Evolutionary conservation across 352 stramenopile species (phyloP).

Genomic region (Phytophthora sp.): DNA sequence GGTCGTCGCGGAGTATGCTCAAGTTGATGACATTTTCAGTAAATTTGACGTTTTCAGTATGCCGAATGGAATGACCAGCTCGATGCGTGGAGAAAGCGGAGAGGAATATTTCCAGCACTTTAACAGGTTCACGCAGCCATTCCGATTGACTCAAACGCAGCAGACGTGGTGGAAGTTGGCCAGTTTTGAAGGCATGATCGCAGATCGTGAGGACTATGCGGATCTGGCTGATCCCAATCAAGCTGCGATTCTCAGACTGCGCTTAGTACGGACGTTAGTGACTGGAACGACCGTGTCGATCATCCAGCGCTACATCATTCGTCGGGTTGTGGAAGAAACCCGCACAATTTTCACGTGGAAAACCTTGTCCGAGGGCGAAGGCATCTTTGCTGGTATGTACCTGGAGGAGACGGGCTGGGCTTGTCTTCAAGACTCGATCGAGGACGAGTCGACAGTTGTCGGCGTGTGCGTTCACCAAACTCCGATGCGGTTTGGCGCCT

Average conservation of each 20-base stretch:
- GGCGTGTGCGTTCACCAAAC: slow-evolving; percentile 10
- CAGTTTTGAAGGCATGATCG: background rate
- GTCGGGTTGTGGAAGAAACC: slow-evolving; percentile 11
- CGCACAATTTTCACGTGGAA: slow-evolving; percentile 6
- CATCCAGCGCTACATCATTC: slow-evolving; percentile 2
- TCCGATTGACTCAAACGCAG: background rate
- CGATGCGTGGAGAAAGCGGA: slow-evolving; percentile 3
- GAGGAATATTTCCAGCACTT: slow-evolving; percentile 15
- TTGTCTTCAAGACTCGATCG: background rate
- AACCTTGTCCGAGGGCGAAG: slow-evolving; percentile 13
- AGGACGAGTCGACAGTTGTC: background rate
- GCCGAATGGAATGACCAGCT: background rate
- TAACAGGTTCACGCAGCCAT: slow-evolving; percentile 1
- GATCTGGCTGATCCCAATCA: background rate
- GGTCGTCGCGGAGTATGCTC: too few relatives aligned
- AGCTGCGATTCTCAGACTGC: slow-evolving; percentile 1
- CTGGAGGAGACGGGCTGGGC: slow-evolving; percentile 10
- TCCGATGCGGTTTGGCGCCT: background rate
- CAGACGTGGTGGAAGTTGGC: background rate
- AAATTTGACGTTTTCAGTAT: background rate
- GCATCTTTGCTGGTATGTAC: slow-evolving; percentile 10
- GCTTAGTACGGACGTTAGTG: background rate
- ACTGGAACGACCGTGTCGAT: background rate
- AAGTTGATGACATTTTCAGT: slow-evolving; percentile 8
- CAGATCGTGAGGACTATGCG: slow-evolving; percentile 4